These are phyloP conservation scores for Vaccinium macrocarpon DNA, from an alignment of 148 eudicot species.

Conservation along the genomic window DNA sequence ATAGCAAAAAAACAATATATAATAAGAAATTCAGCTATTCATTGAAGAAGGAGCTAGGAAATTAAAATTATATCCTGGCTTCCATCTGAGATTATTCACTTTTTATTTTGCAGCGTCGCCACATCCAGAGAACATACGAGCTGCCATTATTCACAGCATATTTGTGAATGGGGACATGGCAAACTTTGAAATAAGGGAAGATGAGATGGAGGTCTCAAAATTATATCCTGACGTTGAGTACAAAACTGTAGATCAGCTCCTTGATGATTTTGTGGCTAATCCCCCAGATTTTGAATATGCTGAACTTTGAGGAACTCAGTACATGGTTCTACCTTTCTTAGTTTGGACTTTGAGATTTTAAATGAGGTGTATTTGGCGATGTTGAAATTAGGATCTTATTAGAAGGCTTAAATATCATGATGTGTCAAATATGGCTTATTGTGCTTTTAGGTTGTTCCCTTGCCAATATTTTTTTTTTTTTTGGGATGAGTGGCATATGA, in stretches of 20 bases:
- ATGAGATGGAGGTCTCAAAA: slow-evolving; percentile 12
- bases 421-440: too few relatives aligned
- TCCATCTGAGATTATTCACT: neutral
- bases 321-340: neutral
- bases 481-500: too few relatives aligned
- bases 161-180: slow-evolving; percentile 20
- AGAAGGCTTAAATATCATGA: too few relatives aligned
- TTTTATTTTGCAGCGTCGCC: slow-evolving; percentile 17
- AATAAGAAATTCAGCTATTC: neutral
- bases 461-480: too few relatives aligned
- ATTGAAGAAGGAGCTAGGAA: neutral
- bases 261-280: neutral
- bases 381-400: too few relatives aligned
- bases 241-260: neutral
- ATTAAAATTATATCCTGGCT: neutral
- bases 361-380: too few relatives aligned
- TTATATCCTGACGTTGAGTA: slow-evolving; percentile 16
- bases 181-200: slow-evolving; percentile 1
- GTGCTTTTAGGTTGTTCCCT: too few relatives aligned
- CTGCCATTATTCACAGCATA: slow-evolving; percentile 18
- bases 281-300: neutral
- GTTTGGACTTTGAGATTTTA: too few relatives aligned
- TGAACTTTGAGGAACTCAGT: neutral
- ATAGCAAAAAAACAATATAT: too few relatives aligned
- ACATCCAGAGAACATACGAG: slow-evolving; percentile 11